These are phyloP conservation scores for Recurvomyces mirabilis DNA, from an alignment of 495 filamentous ascomycete genomes.

Conservation along the genomic window DNA sequence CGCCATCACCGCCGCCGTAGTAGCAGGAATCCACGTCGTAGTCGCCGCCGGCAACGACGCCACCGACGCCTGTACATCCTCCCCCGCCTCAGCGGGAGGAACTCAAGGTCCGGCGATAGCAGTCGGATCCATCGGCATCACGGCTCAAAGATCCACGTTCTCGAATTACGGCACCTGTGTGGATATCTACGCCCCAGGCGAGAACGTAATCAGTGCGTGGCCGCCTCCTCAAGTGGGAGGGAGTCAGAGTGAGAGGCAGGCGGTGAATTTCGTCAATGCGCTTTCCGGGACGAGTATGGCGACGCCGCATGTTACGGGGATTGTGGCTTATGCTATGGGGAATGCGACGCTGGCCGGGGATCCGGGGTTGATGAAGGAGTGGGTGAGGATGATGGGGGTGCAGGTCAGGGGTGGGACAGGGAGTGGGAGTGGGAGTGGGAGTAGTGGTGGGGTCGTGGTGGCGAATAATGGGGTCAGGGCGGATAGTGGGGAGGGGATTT, in stretches of 20 bases:
- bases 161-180: slow-evolving; percentile 35
- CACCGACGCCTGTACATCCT: slow-evolving; percentile 25
- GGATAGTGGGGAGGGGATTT: slow-evolving; percentile 6
- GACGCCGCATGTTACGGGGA: slow-evolving; percentile 39
- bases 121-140: slow-evolving; percentile 31
- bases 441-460: slow-evolving; percentile 18
- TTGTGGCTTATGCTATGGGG: slow-evolving; percentile 40
- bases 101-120: slow-evolving; percentile 26
- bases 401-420: slow-evolving; percentile 12
- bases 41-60: slow-evolving; percentile 33
- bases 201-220: slow-evolving; percentile 30
- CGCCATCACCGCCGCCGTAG: slow-evolving; percentile 24
- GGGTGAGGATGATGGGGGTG: slow-evolving; percentile 24
- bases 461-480: slow-evolving; percentile 27
- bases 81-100: slow-evolving; percentile 30
- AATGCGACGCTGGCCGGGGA: slow-evolving; percentile 27
- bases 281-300: slow-evolving; percentile 35
- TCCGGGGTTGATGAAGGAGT: slow-evolving; percentile 34
- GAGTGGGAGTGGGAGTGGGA: too few species aligned
- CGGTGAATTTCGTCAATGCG: slow-evolving; percentile 24
- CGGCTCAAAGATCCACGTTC: slow-evolving; percentile 26
- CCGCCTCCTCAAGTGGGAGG: too few species aligned
- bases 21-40: slow-evolving; percentile 30
- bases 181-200: slow-evolving; percentile 36
- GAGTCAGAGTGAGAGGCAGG: too few species aligned